Evolutionary conservation across 805 yeast species (phyloP).

Genomic region (Kurtzmaniella fragi): DNA sequence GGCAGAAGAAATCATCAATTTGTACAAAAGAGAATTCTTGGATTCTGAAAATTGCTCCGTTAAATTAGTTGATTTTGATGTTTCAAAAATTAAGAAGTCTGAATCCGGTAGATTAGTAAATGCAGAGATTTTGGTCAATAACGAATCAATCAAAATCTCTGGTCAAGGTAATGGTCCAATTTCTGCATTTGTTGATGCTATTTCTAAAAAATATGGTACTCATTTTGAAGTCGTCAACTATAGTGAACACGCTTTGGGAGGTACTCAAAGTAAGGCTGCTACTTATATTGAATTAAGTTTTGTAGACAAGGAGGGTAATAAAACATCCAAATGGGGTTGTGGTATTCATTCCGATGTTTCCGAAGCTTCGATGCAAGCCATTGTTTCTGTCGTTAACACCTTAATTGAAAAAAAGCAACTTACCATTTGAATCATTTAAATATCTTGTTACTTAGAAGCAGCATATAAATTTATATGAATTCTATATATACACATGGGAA

Average conservation of each 20-base stretch:
- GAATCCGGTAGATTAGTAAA: constrained; percentile 44
- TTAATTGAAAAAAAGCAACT: constrained; percentile 16
- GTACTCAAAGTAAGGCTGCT: constrained; percentile 69
- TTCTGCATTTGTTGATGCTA: constrained; percentile 66
- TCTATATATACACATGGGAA: too few relatives aligned
- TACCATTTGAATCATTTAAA: background rate
- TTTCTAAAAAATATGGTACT: constrained; percentile 43
- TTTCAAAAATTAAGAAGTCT: constrained; percentile 32
- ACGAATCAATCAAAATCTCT: constrained; percentile 29
- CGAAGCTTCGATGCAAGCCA: constrained; percentile 71
- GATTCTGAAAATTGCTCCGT: constrained; percentile 28
- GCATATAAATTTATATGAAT: too few relatives aligned
- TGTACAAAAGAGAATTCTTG: constrained; percentile 60
- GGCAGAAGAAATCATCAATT: constrained; percentile 55
- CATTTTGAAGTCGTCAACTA: constrained; percentile 61
- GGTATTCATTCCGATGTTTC: constrained; percentile 90
- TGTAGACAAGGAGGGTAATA: constrained; percentile 32
- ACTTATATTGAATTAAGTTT: constrained; percentile 49
- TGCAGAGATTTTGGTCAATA: constrained; percentile 37
- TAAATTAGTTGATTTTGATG: constrained; percentile 44
- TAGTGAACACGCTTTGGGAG: constrained; percentile 80
- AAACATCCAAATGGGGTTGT: constrained; percentile 71
- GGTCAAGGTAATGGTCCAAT: constrained; percentile 84
- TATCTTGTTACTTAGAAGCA: too few relatives aligned
- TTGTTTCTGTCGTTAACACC: constrained; percentile 59